Conservation (phyloP, 2,329 filamentous ascomycete species). For the Claviceps arundinis region DNA sequence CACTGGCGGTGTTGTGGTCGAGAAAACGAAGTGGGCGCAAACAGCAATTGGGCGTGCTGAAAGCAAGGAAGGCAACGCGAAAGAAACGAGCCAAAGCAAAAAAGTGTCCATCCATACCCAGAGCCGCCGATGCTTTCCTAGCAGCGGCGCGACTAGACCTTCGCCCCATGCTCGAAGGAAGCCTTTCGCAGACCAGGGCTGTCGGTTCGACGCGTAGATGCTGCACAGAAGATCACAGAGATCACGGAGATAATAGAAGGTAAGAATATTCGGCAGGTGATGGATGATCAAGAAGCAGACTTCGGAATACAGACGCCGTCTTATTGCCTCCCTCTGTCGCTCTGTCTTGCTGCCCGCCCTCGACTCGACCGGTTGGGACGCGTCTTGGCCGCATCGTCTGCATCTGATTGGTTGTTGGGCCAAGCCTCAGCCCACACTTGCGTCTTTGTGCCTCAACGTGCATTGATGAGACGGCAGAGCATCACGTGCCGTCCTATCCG, state of each 20-base stretch:
- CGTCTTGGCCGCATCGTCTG: slow-evolving; percentile 10
- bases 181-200: not conserved
- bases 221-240: not conserved
- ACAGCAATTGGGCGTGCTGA: not conserved
- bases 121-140: slow-evolving; percentile 38
- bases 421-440: slow-evolving; percentile 2
- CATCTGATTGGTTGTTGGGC: slow-evolving; percentile 14
- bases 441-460: not conserved
- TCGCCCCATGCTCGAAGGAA: slow-evolving; percentile 19
- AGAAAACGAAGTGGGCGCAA: not conserved
- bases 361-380: slow-evolving; percentile 11
- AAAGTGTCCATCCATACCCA: slow-evolving; percentile 27
- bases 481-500: not conserved
- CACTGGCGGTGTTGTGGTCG: not conserved
- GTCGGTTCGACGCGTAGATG: not conserved
- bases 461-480: not conserved
- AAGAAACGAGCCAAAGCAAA: not conserved
- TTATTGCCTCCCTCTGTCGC: not conserved
- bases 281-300: slow-evolving; percentile 1
- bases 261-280: not conserved
- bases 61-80: not conserved
- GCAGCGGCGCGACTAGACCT: slow-evolving; percentile 40
- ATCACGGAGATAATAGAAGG: not conserved
- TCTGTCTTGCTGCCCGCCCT: not conserved
- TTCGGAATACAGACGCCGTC: not conserved